Percentiles rank a stretch among this genome's conserved stretches.
phyloP scores from a whole-genome alignment of 192 early-diverging fungal species.

The Glomus cerebriforme region DNA sequence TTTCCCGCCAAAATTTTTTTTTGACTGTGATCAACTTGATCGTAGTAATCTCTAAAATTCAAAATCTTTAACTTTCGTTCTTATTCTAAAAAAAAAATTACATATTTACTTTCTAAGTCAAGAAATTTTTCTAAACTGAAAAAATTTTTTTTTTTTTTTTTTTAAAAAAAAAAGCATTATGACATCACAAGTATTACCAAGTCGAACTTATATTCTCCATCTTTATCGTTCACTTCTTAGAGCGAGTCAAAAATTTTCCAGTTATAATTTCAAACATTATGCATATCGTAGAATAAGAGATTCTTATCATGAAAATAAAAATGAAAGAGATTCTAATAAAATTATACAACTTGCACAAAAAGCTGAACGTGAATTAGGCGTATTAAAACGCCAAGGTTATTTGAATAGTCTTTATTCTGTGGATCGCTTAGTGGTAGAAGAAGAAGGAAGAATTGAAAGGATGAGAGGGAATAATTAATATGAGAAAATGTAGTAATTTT shows the following conservation, averaged over 20 bases:
- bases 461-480: no score
- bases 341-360: slow-evolving; percentile 58
- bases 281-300: slow-evolving; percentile 78
- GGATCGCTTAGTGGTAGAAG: slow-evolving; percentile 72
- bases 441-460: neutral
- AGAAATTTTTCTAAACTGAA: neutral
- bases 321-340: slow-evolving; percentile 55
- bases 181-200: slow-evolving; percentile 23
- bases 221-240: slow-evolving; percentile 81
- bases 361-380: slow-evolving; percentile 67
- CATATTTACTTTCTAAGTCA: neutral
- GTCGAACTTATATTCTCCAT: slow-evolving; percentile 62
- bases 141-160: no score
- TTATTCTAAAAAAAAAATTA: no score
- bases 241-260: slow-evolving; percentile 69
- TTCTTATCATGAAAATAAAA: slow-evolving; percentile 68
- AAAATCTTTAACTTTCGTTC: no score
- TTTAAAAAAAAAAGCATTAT: neutral
- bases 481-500: no score
- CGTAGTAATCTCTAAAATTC: no score
- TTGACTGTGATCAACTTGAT: no score
- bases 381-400: slow-evolving; percentile 74
- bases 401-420: slow-evolving; percentile 75
- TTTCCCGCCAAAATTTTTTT: no score
- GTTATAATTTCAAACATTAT: slow-evolving; percentile 91